A percentile compares a stretch with the other conserved stretches of the same genome.
phyloP scores from a whole-genome alignment of 1,284 basidiomycete genomes.

The Irpex lacteus region DNA sequence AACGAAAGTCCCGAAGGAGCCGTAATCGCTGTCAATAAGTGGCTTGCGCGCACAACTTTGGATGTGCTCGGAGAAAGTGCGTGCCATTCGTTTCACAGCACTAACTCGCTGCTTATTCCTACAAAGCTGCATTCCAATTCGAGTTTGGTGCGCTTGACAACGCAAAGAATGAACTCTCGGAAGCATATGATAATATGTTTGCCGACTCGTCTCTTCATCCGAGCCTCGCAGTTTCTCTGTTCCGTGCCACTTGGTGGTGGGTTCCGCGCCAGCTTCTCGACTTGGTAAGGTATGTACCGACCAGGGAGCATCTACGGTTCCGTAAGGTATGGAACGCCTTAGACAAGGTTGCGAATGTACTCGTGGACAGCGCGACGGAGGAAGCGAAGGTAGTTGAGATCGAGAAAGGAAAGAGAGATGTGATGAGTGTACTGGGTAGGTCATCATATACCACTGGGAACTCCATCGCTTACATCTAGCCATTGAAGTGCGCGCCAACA shows the following conservation, averaged over 20 bases:
- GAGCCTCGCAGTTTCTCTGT: background rate
- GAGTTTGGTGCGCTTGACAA: slow-evolving; percentile 28
- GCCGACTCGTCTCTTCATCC: background rate
- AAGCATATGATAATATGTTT: slow-evolving; percentile 28
- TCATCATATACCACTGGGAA: background rate
- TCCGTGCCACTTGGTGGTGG: slow-evolving; percentile 12
- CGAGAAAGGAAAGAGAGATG: slow-evolving; percentile 22
- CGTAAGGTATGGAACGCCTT: slow-evolving; percentile 21
- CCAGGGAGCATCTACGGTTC: slow-evolving; percentile 24
- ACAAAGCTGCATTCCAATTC: slow-evolving; percentile 23
- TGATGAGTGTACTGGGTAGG: slow-evolving; percentile 27
- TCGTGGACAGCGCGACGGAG: slow-evolving; percentile 6
- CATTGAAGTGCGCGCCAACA: slow-evolving; percentile 22
- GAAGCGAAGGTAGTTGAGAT: slow-evolving; percentile 6
- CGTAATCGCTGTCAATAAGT: slow-evolving; percentile 7
- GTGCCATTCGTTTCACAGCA: background rate
- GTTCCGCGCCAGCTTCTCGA: slow-evolving; percentile 23
- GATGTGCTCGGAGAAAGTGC: slow-evolving; percentile 14
- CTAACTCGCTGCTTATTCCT: background rate
- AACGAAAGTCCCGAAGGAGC: background rate
- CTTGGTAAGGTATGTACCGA: slow-evolving; percentile 25
- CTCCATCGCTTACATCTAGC: background rate
- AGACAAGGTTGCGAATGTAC: slow-evolving; percentile 8
- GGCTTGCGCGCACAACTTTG: slow-evolving; percentile 10
- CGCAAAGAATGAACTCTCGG: slow-evolving; percentile 21